Base-by-base conservation (phyloP, 2,329 filamentous ascomycete genomes). In the Ceratocystis destructans region DNA sequence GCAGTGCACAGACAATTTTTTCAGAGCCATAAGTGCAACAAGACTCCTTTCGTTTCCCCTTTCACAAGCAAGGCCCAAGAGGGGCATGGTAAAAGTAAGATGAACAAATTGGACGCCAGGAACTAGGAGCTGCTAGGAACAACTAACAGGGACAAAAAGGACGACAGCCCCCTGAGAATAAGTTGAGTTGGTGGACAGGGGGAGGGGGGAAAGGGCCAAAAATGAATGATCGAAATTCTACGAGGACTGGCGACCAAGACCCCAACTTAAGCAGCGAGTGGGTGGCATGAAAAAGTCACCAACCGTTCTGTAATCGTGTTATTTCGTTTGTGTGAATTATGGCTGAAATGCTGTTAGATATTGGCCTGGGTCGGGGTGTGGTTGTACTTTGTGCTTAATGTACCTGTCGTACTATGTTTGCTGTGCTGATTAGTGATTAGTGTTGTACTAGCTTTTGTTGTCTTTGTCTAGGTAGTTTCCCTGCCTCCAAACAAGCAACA, bases 111-210 rank as follows among this genome's bases (percentile, higher is more conserved):
- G 45, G 66, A 79, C 73, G 69, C 79, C 78, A 65, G 78, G 76
- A 59, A 77, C 77, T 65, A 79, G 59, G 80, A 69, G 1, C 76
- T 75, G 48, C 15, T 53, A 53, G 48, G 48, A 5, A 68, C 78
- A 78, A 71, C 76, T 75, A 61, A 76, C 33, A 78, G 74, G 28
- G 75, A 33, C 28, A n/a, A 31, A 59, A 59, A 59, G 55, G 28
- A 59, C 31, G 55, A 20, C 55, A 37, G 12, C 37, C 55, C 55
- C 55, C 55, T 59, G 55, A 59, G 12, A 59, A 15, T 20, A 37
- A 10, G 53, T 33, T 22, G 7, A 37, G 25, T 33, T 25, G 37
- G 37, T 41, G 37, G 3, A 41, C 20, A 28, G 12, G 55, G 31
- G 17, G 55, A n/a, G 41, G 37, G 5, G 15, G 45, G n/a, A 20